These are phyloP conservation scores for Crataegus laevigata DNA, from an alignment of 306 rosid genomes.

Conservation along the genomic window DNA sequence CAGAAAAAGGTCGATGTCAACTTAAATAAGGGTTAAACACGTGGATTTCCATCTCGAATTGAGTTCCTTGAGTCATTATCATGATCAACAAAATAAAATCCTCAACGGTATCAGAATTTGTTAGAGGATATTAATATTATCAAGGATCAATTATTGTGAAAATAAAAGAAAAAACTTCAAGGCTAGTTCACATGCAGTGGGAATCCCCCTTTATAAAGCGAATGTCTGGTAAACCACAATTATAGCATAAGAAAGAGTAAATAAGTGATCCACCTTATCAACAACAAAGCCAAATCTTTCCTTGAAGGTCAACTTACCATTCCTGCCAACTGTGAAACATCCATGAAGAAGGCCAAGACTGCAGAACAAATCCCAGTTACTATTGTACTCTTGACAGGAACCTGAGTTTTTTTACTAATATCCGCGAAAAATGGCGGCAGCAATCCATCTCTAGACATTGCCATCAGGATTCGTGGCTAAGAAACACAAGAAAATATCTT, in stretches of 20 bases:
- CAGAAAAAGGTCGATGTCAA: neutral
- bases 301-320: constrained; percentile 50
- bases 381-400: constrained; percentile 53
- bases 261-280: neutral
- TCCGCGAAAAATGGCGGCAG: constrained; percentile 46
- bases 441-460: constrained; percentile 60
- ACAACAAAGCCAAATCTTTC: neutral
- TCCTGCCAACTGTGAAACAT: constrained; percentile 79
- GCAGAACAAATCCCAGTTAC: constrained; percentile 71
- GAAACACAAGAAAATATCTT: neutral
- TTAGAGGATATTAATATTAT: neutral
- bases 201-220: neutral
- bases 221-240: neutral
- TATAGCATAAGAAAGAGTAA: neutral
- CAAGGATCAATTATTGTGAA: neutral
- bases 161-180: neutral
- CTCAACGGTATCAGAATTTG: neutral
- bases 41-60: neutral
- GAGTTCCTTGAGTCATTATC: neutral
- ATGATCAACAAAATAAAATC: neutral
- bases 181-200: neutral
- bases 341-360: constrained; percentile 68
- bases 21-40: neutral
- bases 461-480: constrained; percentile 61
- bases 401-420: constrained; percentile 31